phyloP scores from a whole-genome alignment of 129 eudicot genomes.

The Cynara cardunculus region DNA sequence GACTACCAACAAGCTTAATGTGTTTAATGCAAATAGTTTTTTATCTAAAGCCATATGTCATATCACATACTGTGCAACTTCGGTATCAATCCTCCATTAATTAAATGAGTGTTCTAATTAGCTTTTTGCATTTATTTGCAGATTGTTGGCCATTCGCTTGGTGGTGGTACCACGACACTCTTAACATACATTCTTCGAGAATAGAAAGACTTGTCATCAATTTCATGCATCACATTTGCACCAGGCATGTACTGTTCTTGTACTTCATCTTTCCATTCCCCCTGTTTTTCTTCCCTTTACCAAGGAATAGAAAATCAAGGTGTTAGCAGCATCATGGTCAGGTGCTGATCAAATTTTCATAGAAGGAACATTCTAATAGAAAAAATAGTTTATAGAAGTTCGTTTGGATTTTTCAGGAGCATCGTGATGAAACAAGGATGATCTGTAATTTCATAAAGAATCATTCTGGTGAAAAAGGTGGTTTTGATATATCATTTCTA shows the following conservation, averaged over 20 bases:
- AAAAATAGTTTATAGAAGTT: background rate
- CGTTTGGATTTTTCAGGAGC: background rate
- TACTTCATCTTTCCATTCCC: background rate
- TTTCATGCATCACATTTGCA: slow-evolving; percentile 90
- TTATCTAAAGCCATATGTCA: background rate
- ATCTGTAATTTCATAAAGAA: background rate
- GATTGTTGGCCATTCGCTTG: slow-evolving; percentile 99
- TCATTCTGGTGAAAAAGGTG: background rate
- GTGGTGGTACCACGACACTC: slow-evolving; percentile 99
- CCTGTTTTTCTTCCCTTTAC: background rate
- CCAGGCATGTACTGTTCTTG: slow-evolving; percentile 58
- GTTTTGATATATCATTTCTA: background rate
- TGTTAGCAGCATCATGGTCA: background rate
- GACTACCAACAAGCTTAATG: background rate
- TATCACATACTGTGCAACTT: background rate
- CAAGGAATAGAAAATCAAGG: background rate
- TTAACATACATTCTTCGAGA: slow-evolving; percentile 92
- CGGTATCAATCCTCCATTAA: background rate
- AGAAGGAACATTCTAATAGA: background rate
- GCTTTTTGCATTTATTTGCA: slow-evolving; percentile 26
- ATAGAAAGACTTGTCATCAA: slow-evolving; percentile 75
- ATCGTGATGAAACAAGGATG: background rate
- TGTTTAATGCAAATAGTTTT: background rate
- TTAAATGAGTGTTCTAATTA: slow-evolving; percentile 3
- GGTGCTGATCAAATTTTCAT: background rate